Conservation (phyloP, 2,329 filamentous ascomycete species). For the Xylariaceae sp. region DNA sequence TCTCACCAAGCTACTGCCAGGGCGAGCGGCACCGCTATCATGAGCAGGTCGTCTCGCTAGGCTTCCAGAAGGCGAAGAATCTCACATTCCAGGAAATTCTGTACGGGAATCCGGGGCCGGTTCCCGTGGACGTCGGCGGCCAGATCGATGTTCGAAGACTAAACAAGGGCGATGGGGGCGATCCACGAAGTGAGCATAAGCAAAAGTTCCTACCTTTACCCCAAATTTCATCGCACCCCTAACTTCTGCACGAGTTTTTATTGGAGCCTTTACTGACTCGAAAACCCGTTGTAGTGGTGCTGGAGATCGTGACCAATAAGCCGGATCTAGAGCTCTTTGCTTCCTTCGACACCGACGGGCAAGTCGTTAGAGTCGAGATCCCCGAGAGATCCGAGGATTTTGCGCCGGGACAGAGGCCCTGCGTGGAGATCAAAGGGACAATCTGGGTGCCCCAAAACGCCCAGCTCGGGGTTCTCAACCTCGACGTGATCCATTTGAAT, state of each 20-base stretch:
- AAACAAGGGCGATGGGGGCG: conserved; percentile 26
- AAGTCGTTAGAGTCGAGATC: conserved; percentile 38
- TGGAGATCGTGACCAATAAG: conserved; percentile 45
- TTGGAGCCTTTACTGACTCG: not conserved
- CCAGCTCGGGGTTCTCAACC: conserved; percentile 34
- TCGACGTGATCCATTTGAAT: conserved; percentile 35
- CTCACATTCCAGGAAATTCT: conserved; percentile 40
- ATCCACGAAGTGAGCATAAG: conserved; percentile 26
- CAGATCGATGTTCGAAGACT: conserved; percentile 40
- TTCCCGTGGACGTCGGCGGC: conserved; percentile 39
- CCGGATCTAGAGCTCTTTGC: conserved; percentile 35
- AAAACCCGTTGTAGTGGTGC: conserved; percentile 29
- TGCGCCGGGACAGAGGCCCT: conserved; percentile 33
- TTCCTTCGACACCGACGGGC: conserved; percentile 32
- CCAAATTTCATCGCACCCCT: too few species aligned
- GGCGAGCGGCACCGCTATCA: conserved; percentile 28
- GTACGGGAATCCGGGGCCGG: conserved; percentile 23
- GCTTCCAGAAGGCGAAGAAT: conserved; percentile 34
- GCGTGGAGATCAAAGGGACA: conserved; percentile 45
- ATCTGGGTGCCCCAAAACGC: conserved; percentile 41
- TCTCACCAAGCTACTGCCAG: conserved; percentile 23
- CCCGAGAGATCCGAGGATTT: conserved; percentile 34
- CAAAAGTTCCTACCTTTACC: too few species aligned
- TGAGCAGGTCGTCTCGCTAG: conserved; percentile 31
- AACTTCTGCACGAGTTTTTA: too few species aligned